Percentiles rank a stretch among this genome's conserved stretches.
phyloP scores from a whole-genome alignment of 139 green algal genomes.

The Chlamydomonas sp. region DNA sequence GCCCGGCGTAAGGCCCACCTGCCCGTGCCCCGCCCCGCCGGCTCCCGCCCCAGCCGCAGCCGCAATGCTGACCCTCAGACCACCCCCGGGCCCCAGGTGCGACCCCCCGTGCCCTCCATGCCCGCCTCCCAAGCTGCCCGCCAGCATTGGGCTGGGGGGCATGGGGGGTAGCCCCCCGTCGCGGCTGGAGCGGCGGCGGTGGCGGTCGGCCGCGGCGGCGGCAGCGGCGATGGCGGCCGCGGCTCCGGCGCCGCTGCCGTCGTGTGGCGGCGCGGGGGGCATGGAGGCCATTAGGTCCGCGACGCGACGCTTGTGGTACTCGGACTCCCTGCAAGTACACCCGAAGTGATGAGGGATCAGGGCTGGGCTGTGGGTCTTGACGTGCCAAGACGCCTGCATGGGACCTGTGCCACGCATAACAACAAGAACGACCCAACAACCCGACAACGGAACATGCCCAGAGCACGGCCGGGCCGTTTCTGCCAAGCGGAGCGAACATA shows the following conservation, averaged over 20 bases:
- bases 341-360: background rate
- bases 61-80: too few species aligned
- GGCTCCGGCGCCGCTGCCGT: background rate
- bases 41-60: too few species aligned
- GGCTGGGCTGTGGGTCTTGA: background rate
- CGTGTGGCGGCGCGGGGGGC: background rate
- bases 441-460: too few species aligned
- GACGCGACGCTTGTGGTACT: slow-evolving; percentile 41
- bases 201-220: background rate
- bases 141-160: too few species aligned
- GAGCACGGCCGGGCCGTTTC: too few species aligned
- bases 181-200: background rate
- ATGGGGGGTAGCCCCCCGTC: background rate
- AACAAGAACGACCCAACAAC: background rate
- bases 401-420: background rate
- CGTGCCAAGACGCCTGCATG: background rate
- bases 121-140: too few species aligned
- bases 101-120: too few species aligned
- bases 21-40: too few species aligned
- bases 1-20: too few species aligned
- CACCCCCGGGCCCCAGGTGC: too few species aligned
- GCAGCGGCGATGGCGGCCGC: background rate
- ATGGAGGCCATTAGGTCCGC: background rate
- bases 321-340: slow-evolving; percentile 17
- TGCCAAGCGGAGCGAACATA: background rate